Percentiles rank a stretch among this genome's conserved stretches.
phyloP scores from a whole-genome alignment of 257 asterid species.

The Parsonsia alboflavescens region DNA sequence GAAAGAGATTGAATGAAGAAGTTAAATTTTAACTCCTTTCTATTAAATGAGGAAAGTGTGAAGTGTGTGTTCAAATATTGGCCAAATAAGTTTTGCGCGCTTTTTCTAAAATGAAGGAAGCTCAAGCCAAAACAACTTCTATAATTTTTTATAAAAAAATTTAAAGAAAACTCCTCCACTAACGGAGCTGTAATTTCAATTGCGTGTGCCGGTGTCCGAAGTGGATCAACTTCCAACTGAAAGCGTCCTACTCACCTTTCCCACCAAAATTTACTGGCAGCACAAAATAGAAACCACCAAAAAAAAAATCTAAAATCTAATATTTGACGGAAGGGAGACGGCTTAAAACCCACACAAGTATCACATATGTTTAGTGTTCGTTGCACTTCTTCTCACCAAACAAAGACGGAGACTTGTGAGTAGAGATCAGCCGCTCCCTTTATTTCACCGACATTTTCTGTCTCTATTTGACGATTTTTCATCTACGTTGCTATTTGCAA shows the following conservation, averaged over 20 bases:
- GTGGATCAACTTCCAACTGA: constrained; percentile 48
- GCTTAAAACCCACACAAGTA: constrained; percentile 7
- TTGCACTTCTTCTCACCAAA: not conserved
- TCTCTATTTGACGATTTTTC: not conserved
- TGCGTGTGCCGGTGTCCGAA: not conserved
- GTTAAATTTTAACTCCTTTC: too few relatives aligned
- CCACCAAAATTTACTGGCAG: constrained; percentile 1
- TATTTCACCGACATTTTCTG: constrained; percentile 3
- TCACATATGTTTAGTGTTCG: too few relatives aligned
- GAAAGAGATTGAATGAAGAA: too few relatives aligned
- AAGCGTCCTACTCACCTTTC: constrained; percentile 36
- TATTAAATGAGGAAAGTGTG: too few relatives aligned
- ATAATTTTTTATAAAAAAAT: too few relatives aligned
- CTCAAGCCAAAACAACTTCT: too few relatives aligned
- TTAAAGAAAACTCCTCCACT: not conserved
- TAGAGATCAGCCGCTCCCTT: not conserved
- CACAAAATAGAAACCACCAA: not conserved
- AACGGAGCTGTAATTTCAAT: not conserved
- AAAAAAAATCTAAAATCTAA: not conserved
- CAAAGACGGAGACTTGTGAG: constrained; percentile 14
- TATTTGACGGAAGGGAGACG: not conserved
- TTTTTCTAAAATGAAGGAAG: too few relatives aligned
- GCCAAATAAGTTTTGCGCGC: too few relatives aligned
- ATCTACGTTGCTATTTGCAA: not conserved
- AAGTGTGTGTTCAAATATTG: too few relatives aligned